A percentile compares a stretch with the other conserved stretches of the same genome.
phyloP scores from a whole-genome alignment of 371 early-diverging fungal species.

The Nematocida sp. region DNA sequence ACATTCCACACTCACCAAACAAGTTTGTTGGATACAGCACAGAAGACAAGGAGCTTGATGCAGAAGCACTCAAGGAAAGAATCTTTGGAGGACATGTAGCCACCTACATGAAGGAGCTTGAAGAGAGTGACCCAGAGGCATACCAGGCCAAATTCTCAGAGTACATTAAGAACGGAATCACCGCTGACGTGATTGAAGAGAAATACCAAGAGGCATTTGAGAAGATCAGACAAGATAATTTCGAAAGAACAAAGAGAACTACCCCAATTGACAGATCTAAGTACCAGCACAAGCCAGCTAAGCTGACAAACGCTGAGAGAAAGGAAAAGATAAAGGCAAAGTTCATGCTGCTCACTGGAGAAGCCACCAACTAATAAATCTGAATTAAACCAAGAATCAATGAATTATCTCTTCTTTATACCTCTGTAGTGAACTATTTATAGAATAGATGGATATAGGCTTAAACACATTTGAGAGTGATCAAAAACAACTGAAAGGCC shows the following conservation, averaged over 20 bases:
- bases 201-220: constrained; percentile 87
- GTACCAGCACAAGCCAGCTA: constrained; percentile 61
- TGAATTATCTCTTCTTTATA: no score
- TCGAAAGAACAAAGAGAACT: constrained; percentile 56
- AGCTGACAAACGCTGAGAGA: constrained; percentile 66
- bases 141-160: constrained; percentile 92
- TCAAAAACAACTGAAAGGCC: no score
- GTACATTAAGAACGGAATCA: constrained; percentile 84
- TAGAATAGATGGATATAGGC: no score
- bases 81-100: constrained; percentile 96
- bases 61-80: constrained; percentile 88
- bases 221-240: constrained; percentile 57
- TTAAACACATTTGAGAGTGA: no score
- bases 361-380: constrained; percentile 16
- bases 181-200: constrained; percentile 85
- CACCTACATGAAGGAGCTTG: constrained; percentile 91
- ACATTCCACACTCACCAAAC: constrained; percentile 91
- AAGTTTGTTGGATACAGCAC: constrained; percentile 93
- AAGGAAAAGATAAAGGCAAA: constrained; percentile 62
- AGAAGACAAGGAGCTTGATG: constrained; percentile 82
- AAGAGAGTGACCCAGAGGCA: constrained; percentile 93
- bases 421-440: no score
- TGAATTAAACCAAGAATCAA: not conserved
- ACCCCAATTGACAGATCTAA: constrained; percentile 62
- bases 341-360: constrained; percentile 40